Conservation (phyloP, 2,329 filamentous ascomycete genomes). For the Nothomitra cinnamomea region DNA sequence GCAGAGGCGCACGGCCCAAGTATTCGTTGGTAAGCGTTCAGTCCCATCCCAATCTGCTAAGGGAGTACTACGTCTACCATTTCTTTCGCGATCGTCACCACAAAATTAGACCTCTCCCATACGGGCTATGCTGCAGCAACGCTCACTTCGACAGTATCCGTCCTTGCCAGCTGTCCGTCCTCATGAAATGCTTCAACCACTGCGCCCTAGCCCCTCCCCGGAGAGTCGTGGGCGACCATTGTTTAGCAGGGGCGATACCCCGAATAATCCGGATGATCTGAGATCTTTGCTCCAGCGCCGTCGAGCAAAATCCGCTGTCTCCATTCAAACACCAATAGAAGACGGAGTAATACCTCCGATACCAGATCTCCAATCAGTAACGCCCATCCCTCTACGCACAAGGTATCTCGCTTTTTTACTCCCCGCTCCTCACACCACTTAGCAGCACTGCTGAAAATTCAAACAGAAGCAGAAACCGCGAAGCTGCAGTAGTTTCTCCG, state of each 20-base stretch:
- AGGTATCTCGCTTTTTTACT: background rate
- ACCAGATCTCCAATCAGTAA: background rate
- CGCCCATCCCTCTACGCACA: background rate
- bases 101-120: background rate
- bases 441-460: background rate
- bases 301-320: background rate
- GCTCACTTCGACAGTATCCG: background rate
- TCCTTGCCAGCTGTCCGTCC: background rate
- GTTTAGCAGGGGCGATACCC: no score
- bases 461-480: background rate
- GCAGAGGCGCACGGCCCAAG: background rate
- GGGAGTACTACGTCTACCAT: background rate
- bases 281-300: background rate
- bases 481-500: background rate
- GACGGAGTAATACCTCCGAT: background rate
- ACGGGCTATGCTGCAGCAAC: background rate
- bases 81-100: background rate
- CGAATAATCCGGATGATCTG: no score
- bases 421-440: background rate
- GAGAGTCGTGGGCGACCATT: no score
- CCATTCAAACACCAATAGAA: background rate
- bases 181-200: background rate
- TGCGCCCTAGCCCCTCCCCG: background rate
- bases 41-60: background rate
- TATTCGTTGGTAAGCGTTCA: background rate